Conservation (phyloP, 1,284 basidiomycete species). For the Trichosporon inkin region DNA sequence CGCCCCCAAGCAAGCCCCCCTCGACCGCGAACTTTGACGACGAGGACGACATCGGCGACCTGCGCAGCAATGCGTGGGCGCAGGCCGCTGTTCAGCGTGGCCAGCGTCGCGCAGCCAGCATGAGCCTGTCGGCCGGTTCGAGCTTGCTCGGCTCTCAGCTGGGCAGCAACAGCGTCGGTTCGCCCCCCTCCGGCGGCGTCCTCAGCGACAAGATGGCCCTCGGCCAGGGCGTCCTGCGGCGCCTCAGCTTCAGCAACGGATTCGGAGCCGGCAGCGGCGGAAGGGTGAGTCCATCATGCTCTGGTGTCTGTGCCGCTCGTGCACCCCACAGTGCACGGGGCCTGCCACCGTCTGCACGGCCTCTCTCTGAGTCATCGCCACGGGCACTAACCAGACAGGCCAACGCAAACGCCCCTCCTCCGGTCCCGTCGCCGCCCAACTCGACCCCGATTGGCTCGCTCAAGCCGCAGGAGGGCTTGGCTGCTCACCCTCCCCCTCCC, state of each 20-base stretch:
- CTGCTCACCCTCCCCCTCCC: constrained; percentile 20
- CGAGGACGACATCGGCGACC: constrained; percentile 30
- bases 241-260: constrained; percentile 36
- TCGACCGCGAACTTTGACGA: neutral
- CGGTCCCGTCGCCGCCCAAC: constrained; percentile 25
- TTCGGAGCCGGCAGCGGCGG: constrained; percentile 16
- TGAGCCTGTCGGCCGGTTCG: constrained; percentile 24
- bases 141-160: constrained; percentile 9
- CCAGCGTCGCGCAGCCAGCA: constrained; percentile 33
- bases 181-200: constrained; percentile 22
- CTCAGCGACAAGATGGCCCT: constrained; percentile 42
- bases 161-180: constrained; percentile 6
- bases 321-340: neutral
- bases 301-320: neutral
- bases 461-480: constrained; percentile 13
- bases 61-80: constrained; percentile 32
- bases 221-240: constrained; percentile 41
- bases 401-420: neutral
- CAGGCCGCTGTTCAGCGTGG: constrained; percentile 23
- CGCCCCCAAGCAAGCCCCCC: neutral
- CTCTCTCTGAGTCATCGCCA: neutral
- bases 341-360: neutral
- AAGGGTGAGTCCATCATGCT: constrained; percentile 27
- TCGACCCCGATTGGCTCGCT: constrained; percentile 19
- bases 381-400: constrained; percentile 9